Evolutionary conservation across 2,329 filamentous ascomycete genomes (phyloP), one percentile per base, ranked within the genome.

Genomic region (Plectosphaerella plurivora): DNA sequence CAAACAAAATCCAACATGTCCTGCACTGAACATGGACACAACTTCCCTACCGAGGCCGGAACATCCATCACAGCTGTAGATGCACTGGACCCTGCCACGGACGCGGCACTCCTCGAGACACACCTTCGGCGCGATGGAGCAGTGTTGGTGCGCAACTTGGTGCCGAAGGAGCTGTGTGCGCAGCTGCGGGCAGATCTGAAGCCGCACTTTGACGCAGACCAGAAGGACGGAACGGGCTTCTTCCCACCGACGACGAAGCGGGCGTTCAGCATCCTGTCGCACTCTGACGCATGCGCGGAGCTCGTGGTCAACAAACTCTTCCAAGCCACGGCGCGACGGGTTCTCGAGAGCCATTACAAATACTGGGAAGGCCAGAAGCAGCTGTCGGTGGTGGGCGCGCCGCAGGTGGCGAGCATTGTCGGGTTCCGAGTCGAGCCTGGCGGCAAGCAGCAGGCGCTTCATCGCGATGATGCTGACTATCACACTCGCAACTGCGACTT

Each of bases 361-460:
- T 69, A 66, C 56, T 71, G 68, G 69, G 59, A 63, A 49, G 62
- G 63, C n/a, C 60, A 70, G 37, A 56, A 61, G 20, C 58, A 62
- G 50, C 61, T 60, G 41, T 65, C 58, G 1, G 66, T 68, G 8
- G 63, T 57, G 9, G 62, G 62, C 1, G 72, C 72, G 57, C 70
- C 70, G 2, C 65, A 66, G 12, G 61, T 73, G 41, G 63, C 67
- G 1, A 66, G 61, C 1, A 69, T 69, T 2, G 68, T 69, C 5
- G 69, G 67, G 6, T 72, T 71, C 47, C 58, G 68, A 4, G 66
- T 73, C 20, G 66, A 69, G 36, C 72, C 72, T 1, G 72, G 72
- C 1, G 70, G 67, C 14, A 64, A 59, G 37, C 67, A 69, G 49
- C 72, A 74, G 51, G 61, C 64, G 0, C 52, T 73, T 41, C 70